A percentile compares a stretch with the other conserved stretches of the same genome.
phyloP scores from a whole-genome alignment of 805 yeast genomes.

The Barnettozyma botsteinii region DNA sequence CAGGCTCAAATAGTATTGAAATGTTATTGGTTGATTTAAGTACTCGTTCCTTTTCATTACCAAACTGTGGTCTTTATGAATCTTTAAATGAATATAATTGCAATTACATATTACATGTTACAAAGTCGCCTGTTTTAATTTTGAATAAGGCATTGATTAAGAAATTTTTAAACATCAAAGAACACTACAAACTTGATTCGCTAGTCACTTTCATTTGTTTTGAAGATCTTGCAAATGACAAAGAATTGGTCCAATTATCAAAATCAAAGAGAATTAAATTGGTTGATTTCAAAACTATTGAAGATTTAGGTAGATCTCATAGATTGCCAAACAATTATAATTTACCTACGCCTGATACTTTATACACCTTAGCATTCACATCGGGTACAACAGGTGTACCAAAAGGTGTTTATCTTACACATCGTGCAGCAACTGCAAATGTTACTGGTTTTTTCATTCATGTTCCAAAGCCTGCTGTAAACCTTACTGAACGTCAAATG shows the following conservation, averaged over 20 bases:
- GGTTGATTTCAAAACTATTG: constrained; percentile 26
- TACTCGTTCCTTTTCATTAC: constrained; percentile 42
- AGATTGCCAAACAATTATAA: constrained; percentile 21
- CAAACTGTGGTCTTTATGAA: constrained; percentile 39
- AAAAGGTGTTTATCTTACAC: constrained; percentile 67
- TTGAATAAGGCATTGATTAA: constrained; percentile 39
- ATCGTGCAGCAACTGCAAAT: constrained; percentile 42
- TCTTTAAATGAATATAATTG: constrained; percentile 44
- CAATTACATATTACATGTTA: constrained; percentile 43
- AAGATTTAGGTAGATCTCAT: constrained; percentile 29
- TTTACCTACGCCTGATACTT: constrained; percentile 39
- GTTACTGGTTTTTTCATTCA: constrained; percentile 26
- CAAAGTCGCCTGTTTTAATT: constrained; percentile 49
- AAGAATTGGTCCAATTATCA: constrained; percentile 3
- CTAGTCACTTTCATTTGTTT: constrained; percentile 16
- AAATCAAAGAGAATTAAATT: constrained; percentile 28
- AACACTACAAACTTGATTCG: constrained; percentile 18
- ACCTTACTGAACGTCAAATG: constrained; percentile 12
- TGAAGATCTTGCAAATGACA: constrained; percentile 8
- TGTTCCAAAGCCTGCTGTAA: constrained; percentile 24
- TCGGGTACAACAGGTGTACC: constrained; percentile 70
- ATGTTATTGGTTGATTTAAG: constrained; percentile 58
- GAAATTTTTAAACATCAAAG: constrained; percentile 35
- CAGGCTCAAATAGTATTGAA: constrained; percentile 46
- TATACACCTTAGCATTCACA: constrained; percentile 59